Evolutionary conservation across 306 rosid species (phyloP), one percentile per base, ranked within the genome.

Genomic region (Prunus davidiana): DNA sequence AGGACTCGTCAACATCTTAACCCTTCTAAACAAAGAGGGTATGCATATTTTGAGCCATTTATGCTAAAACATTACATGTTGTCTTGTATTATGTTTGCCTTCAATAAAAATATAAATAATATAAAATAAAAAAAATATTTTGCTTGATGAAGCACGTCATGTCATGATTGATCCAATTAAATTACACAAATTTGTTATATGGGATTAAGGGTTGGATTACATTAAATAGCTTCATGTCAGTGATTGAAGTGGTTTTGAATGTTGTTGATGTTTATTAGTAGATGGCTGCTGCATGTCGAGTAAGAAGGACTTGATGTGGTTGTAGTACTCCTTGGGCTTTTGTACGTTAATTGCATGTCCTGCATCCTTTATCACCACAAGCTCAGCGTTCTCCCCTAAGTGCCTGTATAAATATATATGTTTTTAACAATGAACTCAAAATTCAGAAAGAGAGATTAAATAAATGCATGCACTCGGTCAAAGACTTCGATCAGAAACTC

Each of bases 301-400:
- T 16, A 93, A 85, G 76, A 87, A 93, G 18, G 88, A 79, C 67
- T 62, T 91, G 88, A 93, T 76, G 78, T 66, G 85, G 41, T 71
- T 78, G 78, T 15, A 70, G 80, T 86, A 90, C 77, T 93, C 95
- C 80, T 78, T 89, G 8, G 83, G 71, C 80, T 88, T 89, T 84
- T 90, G 93, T 20, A 68, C 72, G 61, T 55, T 82, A 61, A 91
- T 70, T 47, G 93, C 98, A 28, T 93, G 98, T 79, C 98, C 98
- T 46, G 94, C 84, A 82, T 81, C 83, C 83, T 76, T 89, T 71
- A 93, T 81, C 5, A 93, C 77, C 50, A 76, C 94, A n/a, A 93
- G 82, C 66, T 80, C 80, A 71, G 94, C 93, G 49, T 83, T 89
- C 64, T 85, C 90, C 50, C 90, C 96, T 74, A 93, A 73, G 80